Conservation (phyloP, 495 filamentous ascomycete genomes). For the Aspergillus bertholletiae region DNA sequence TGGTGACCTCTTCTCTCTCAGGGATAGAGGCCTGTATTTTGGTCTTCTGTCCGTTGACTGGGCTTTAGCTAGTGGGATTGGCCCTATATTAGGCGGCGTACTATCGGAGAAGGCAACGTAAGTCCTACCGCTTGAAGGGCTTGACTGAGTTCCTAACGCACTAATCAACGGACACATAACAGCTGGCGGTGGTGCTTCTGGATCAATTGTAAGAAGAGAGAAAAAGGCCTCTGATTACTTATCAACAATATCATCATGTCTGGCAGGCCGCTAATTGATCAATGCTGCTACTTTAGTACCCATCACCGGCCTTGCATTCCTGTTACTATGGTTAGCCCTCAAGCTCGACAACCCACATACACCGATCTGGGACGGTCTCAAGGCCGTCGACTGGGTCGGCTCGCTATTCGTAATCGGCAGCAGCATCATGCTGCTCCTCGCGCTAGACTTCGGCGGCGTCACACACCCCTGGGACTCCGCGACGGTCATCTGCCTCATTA, state of each 20-base stretch:
- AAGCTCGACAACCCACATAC: conserved; percentile 69
- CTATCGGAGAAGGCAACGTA: background rate
- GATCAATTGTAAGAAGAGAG: conserved; percentile 17
- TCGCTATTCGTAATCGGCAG: conserved; percentile 58
- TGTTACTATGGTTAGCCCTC: conserved; percentile 60
- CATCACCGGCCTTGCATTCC: too few species aligned
- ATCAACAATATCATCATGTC: conserved; percentile 40
- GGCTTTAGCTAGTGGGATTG: conserved; percentile 29
- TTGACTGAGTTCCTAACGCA: too few species aligned
- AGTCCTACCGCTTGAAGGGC: background rate
- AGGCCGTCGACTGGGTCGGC: conserved; percentile 68
- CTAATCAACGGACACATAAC: too few species aligned
- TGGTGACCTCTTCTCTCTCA: conserved; percentile 36
- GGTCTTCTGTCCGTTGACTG: conserved; percentile 27
- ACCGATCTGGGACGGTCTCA: conserved; percentile 59
- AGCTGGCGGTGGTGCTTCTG: conserved; percentile 11
- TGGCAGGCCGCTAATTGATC: conserved; percentile 57
- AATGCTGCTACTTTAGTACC: too few species aligned
- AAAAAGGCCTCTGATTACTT: background rate
- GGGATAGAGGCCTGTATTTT: conserved; percentile 30
- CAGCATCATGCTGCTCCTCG: conserved; percentile 69
- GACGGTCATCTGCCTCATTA: conserved; percentile 64
- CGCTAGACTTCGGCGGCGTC: conserved; percentile 66
- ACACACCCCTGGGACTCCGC: conserved; percentile 64
- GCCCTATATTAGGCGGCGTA: conserved; percentile 23